A percentile compares a stretch with the other conserved stretches of the same genome.
Evolutionary conservation across 306 rosid genomes (phyloP).

Genomic region (cucumber (Cucumis sativus)): Cucumber_9930_V3 NC_026657.2:35849501-35850000

Average conservation of each 20-base stretch:
- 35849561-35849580: background rate
- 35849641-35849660: too few species aligned
- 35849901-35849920: slow-evolving; percentile 27
- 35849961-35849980: background rate
- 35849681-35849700: background rate
- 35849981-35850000: background rate
- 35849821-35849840: slow-evolving; percentile 2
- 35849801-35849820: background rate
- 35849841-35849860: background rate
- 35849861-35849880: background rate
- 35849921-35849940: slow-evolving; percentile 17
- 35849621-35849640: background rate
- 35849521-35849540: too few species aligned
- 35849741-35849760: too few species aligned
- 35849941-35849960: background rate
- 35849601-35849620: background rate
- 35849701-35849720: background rate
- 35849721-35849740: too few species aligned
- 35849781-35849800: background rate
- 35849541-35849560: too few species aligned
- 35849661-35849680: too few species aligned
- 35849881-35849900: background rate
- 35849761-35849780: too few species aligned
- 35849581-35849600: background rate
- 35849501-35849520: too few species aligned